Base-by-base conservation (phyloP, 1,284 basidiomycete species). In the Neonothopanus nambi region DNA sequence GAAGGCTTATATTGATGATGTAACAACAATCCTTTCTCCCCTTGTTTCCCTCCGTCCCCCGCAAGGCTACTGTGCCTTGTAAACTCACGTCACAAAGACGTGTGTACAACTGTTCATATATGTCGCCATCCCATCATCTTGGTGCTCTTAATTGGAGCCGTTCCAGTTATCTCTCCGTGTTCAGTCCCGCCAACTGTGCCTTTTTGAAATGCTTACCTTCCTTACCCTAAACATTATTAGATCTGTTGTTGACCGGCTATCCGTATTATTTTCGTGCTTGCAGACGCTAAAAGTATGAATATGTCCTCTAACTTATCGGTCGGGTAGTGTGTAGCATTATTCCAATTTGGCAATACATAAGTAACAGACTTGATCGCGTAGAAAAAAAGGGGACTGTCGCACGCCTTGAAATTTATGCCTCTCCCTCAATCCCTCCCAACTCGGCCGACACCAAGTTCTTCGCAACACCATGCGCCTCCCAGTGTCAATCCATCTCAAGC, bases 231-330 rank as follows among this genome's bases (percentile, higher is more conserved):
- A 51, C 48, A 57, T 47, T 50, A 53, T 51, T 47, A 44, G 42
- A 35, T 37, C 46, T 52, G 48, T 35, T 48, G 18, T 40, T 36
- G 24, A 17, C 45, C 44, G 51, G 33, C 35, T 44, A 56, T 64
- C 65, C 66, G 68, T 70, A 62, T 59, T 68, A 69, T 63, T 64
- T 59, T 50, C 51, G 48, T 57, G 37, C 59, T 57, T 59, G 59
- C 37, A 68, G 58, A 60, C 63, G 60, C 60, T 65, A 68, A 59
- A 63, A 62, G 64, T 61, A 67, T 71, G 60, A 55, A 60, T 61
- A 57, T 52, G 57, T 61, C 57, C 51, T 61, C 58, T 60, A 62
- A 55, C 56, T 49, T 42, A 47, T 53, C 17, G 50, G 39, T 52
- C 45, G 30, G 50, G 44, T 55, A 54, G 40, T 49, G 35, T 23